These are phyloP conservation scores for Volvox africanus DNA, from an alignment of 139 green algal species.

Conservation along the genomic window DNA sequence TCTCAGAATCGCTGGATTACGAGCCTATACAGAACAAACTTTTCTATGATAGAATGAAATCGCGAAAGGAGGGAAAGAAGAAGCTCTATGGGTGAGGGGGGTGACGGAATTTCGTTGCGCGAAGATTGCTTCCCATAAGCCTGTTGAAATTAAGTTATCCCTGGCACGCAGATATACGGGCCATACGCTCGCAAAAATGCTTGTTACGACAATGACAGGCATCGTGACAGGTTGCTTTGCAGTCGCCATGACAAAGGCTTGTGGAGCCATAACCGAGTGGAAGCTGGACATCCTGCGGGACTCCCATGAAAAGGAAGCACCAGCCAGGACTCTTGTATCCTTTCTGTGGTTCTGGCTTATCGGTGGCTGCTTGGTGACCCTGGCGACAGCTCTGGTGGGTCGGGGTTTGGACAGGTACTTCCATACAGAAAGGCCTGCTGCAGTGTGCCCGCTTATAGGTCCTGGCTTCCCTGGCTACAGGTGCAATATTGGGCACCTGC, in stretches of 20 bases:
- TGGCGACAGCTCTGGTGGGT: conserved; percentile 58
- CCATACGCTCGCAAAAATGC: conserved; percentile 77
- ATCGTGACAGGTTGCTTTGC: conserved; percentile 79
- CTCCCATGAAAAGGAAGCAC: background rate
- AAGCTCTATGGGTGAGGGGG: conserved; percentile 71
- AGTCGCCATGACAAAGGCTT: conserved; percentile 55
- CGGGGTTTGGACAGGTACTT: background rate
- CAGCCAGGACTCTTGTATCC: background rate
- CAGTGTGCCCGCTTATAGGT: no score
- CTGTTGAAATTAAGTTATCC: background rate
- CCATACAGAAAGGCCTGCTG: no score
- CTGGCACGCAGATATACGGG: conserved; percentile 77
- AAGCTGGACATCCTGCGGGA: conserved; percentile 47
- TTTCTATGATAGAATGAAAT: conserved; percentile 66
- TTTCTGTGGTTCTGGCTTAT: conserved; percentile 62
- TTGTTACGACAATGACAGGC: conserved; percentile 76
- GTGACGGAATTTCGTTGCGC: background rate
- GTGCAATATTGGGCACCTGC: conserved; percentile 84
- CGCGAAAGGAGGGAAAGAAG: conserved; percentile 63
- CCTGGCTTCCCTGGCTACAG: conserved; percentile 39
- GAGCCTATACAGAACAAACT: conserved; percentile 77
- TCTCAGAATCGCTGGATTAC: conserved; percentile 73
- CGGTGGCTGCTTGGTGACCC: conserved; percentile 51
- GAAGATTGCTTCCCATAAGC: background rate
- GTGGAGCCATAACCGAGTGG: conserved; percentile 53